A percentile compares a stretch with the other conserved stretches of the same genome.
These are phyloP conservation scores for Drechslera avenae DNA, from an alignment of 2,329 filamentous ascomycete genomes.

Conservation along the genomic window DNA sequence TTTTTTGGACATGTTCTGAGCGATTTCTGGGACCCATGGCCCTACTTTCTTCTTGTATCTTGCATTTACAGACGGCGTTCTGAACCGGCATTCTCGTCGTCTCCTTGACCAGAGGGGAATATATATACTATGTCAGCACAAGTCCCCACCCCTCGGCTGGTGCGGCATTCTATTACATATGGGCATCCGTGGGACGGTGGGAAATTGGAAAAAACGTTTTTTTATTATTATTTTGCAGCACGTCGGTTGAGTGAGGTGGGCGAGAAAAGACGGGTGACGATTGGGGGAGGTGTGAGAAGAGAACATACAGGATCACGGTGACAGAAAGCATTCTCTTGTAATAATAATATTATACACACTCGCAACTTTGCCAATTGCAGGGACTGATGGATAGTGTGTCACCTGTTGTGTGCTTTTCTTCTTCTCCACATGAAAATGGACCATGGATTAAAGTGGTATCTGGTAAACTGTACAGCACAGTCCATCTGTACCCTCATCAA, in stretches of 20 bases:
- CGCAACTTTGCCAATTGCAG: too few relatives aligned
- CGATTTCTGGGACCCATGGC: slow-evolving; percentile 12
- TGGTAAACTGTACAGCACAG: background rate
- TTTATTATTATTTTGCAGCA: too few relatives aligned
- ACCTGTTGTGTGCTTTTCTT: background rate
- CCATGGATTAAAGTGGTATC: slow-evolving; percentile 1
- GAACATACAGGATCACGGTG: background rate
- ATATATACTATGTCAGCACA: too few relatives aligned
- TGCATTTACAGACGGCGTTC: slow-evolving; percentile 11
- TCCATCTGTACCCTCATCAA: background rate
- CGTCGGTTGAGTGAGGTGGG: too few relatives aligned
- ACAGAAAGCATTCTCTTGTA: background rate
- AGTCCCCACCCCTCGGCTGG: too few relatives aligned
- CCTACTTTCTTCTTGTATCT: background rate
- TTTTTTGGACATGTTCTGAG: slow-evolving; percentile 14
- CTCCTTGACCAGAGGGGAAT: background rate
- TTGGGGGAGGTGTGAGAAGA: background rate
- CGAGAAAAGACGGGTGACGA: too few relatives aligned
- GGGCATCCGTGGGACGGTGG: background rate
- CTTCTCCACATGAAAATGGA: background rate
- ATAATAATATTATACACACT: slow-evolving; percentile 2
- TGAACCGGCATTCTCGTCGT: background rate
- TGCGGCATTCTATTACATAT: background rate
- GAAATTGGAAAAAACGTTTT: background rate
- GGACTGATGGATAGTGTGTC: background rate